Percentiles rank a stretch among this genome's conserved stretches.
phyloP scores from a whole-genome alignment of 2,329 filamentous ascomycete genomes.

The Hortaea sp. region DNA sequence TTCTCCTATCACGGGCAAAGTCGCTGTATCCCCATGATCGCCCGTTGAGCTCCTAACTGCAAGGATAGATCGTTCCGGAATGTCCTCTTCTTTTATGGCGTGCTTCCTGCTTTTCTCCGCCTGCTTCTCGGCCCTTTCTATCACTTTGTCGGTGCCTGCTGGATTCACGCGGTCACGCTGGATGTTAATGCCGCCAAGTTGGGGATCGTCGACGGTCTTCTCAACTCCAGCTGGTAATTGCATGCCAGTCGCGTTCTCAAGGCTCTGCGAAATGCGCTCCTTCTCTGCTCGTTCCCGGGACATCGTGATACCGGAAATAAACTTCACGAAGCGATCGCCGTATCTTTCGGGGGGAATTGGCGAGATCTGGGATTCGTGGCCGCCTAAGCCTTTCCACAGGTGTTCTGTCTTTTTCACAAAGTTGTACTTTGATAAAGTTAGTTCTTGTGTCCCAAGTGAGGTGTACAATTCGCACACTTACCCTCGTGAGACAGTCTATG shows the following conservation, averaged over 20 bases:
- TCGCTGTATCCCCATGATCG: conserved; percentile 43
- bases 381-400: conserved; percentile 88
- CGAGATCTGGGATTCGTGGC: conserved; percentile 78
- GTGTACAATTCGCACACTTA: conserved; percentile 42
- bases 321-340: conserved; percentile 86
- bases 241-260: conserved; percentile 14
- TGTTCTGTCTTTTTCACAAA: conserved; percentile 91
- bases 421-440: conserved; percentile 56
- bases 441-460: neutral
- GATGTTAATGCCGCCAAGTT: conserved; percentile 29
- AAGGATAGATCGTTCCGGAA: conserved; percentile 53
- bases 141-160: conserved; percentile 42
- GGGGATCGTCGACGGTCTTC: conserved; percentile 26
- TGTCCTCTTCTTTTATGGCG: conserved; percentile 41
- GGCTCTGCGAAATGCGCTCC: conserved; percentile 15
- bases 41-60: conserved; percentile 50
- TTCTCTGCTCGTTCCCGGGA: conserved; percentile 69
- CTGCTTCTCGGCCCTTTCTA: conserved; percentile 51
- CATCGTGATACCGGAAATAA: conserved; percentile 85
- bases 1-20: conserved; percentile 80
- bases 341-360: conserved; percentile 84
- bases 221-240: conserved; percentile 14
- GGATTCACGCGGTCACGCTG: conserved; percentile 18
- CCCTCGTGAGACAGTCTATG: conserved; percentile 94
- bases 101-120: conserved; percentile 47